These are phyloP conservation scores for Viridothelium virens DNA, from an alignment of 495 filamentous ascomycete species.

Conservation along the genomic window DNA sequence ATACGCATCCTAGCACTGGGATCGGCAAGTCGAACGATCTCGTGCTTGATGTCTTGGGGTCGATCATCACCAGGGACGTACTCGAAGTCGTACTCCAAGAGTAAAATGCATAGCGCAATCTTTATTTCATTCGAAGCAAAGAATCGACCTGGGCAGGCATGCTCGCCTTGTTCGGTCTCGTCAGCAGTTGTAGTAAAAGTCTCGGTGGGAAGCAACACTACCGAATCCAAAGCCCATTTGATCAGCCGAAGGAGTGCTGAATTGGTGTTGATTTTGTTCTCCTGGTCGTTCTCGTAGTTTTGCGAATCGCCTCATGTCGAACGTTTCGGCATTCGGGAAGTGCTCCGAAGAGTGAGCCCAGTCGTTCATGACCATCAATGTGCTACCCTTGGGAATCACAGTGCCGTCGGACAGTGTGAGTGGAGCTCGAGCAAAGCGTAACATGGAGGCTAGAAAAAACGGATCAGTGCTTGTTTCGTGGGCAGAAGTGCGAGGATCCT, in stretches of 20 bases:
- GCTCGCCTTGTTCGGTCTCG: constrained; percentile 21
- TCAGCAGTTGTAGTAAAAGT: constrained; percentile 9
- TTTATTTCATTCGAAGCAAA: constrained; percentile 47
- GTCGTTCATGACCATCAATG: constrained; percentile 15
- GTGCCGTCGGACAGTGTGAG: constrained; percentile 29
- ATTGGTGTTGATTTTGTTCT: constrained; percentile 35
- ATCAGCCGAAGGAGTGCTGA: constrained; percentile 39
- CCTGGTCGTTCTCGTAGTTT: constrained; percentile 38
- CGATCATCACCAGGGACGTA: constrained; percentile 3
- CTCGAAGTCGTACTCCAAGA: constrained; percentile 21
- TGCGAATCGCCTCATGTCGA: constrained; percentile 49
- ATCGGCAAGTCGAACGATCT: constrained; percentile 10
- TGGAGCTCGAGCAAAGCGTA: constrained; percentile 21
- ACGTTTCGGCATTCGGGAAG: constrained; percentile 37
- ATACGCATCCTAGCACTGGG: constrained; percentile 14
- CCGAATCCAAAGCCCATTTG: constrained; percentile 45
- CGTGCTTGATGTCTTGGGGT: constrained; percentile 12
- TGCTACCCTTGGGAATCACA: constrained; percentile 26
- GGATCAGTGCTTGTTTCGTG: constrained; percentile 4
- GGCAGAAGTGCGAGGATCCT: constrained; percentile 19
- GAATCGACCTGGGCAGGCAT: constrained; percentile 51
- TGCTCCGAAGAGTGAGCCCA: constrained; percentile 13
- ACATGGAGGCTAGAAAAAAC: constrained; percentile 19
- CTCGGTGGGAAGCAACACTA: constrained; percentile 4
- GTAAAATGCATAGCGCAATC: constrained; percentile 28